These are phyloP conservation scores for Saccharomycopsis fermentans DNA, from an alignment of 805 yeast species.

Conservation along the genomic window DNA sequence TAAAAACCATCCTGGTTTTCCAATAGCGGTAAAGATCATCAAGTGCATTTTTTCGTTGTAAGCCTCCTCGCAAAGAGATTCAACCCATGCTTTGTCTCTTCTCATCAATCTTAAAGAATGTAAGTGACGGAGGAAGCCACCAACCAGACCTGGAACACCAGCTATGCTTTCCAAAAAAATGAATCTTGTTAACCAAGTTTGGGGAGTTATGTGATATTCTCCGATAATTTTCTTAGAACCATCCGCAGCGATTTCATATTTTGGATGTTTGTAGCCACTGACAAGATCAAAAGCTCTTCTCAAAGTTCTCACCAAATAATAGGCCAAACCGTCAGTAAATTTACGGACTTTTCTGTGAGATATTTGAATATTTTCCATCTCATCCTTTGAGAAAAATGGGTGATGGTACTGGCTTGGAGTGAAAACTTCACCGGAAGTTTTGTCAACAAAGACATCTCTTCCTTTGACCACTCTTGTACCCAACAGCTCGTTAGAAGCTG, in stretches of 20 bases:
- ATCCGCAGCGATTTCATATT: constrained; percentile 22
- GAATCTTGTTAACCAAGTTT: constrained; percentile 52
- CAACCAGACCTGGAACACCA: constrained; percentile 75
- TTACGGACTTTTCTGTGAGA: constrained; percentile 44
- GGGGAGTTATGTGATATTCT: constrained; percentile 45
- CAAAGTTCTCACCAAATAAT: constrained; percentile 32
- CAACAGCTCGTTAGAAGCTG: neutral
- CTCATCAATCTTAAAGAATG: constrained; percentile 50
- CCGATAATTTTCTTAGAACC: constrained; percentile 26
- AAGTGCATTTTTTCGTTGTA: constrained; percentile 74
- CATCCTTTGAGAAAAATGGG: constrained; percentile 29
- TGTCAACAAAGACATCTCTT: constrained; percentile 7
- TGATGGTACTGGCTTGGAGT: constrained; percentile 33
- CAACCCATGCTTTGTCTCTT: constrained; percentile 68
- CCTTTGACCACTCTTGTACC: constrained; percentile 1
- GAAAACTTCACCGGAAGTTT: constrained; percentile 5
- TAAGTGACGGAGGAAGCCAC: constrained; percentile 60
- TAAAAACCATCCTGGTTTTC: constrained; percentile 52
- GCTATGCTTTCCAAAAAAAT: constrained; percentile 64
- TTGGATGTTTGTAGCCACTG: constrained; percentile 58
- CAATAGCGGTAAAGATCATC: constrained; percentile 54
- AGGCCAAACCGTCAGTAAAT: constrained; percentile 44
- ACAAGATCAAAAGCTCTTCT: constrained; percentile 47
- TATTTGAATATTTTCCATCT: constrained; percentile 33
- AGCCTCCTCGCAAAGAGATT: constrained; percentile 64